Evolutionary conservation across 805 yeast species (phyloP).

Genomic region (Lipomyces mesembrius): DNA sequence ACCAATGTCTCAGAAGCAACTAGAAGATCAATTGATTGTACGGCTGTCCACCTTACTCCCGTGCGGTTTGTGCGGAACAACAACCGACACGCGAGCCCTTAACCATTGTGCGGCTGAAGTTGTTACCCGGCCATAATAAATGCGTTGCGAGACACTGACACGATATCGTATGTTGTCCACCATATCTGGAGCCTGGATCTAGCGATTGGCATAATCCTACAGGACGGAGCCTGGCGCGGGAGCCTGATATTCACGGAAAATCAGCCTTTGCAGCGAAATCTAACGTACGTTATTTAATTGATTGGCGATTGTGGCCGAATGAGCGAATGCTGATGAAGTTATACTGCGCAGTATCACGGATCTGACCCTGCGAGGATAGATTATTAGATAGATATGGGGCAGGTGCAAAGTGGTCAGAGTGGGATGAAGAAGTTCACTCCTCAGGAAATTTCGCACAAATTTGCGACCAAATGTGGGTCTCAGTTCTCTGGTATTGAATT

Average conservation of each 20-base stretch:
- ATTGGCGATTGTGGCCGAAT: background rate
- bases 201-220: too few species aligned
- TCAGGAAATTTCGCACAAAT: conserved; percentile 41
- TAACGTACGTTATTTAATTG: background rate
- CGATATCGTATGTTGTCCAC: background rate
- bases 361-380: background rate
- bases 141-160: background rate
- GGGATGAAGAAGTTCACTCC: conserved; percentile 29
- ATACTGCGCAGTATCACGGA: background rate
- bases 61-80: too few species aligned
- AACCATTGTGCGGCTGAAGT: background rate
- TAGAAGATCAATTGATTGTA: background rate
- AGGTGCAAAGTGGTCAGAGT: conserved; percentile 28
- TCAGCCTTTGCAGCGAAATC: background rate
- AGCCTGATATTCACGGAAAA: background rate
- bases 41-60: background rate
- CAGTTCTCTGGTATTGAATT: conserved; percentile 48
- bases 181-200: background rate
- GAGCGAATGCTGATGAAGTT: background rate
- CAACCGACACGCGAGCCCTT: background rate
- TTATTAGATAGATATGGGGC: conserved; percentile 28
- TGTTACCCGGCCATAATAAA: background rate
- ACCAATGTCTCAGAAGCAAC: background rate
- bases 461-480: conserved; percentile 46
- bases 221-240: too few species aligned